Evolutionary conservation across 2,329 filamentous ascomycete species (phyloP), one percentile per base, ranked within the genome.

Genomic region (Penicillium digitatum): DNA sequence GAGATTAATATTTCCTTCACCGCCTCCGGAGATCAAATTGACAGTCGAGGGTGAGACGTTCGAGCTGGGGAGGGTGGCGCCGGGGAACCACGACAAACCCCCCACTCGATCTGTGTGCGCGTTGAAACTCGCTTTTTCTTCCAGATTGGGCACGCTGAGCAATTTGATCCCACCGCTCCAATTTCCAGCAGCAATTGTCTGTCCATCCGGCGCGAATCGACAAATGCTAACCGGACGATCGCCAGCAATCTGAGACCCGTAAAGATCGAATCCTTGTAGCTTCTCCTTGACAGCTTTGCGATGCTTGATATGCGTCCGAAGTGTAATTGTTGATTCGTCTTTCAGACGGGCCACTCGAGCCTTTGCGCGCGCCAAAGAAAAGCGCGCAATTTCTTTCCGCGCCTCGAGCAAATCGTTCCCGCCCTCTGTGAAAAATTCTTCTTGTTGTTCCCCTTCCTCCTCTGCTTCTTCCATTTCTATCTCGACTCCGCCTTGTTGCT

Each of bases 361-460:
- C 70, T 89, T 90, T 48, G 94, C 89, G 53, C 90, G 81, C 1
- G 91, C 90, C 46, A 99, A 76, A 6, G 91, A 95, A 72, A 87
- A 97, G 43, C 82, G 80, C 7, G 92, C 90, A 58, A 99, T 91
- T 26, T 87, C 82, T 65, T 86, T 84, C 57, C 94, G 82, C 2
- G 90, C 89, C 48, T 88, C 80, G 5, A 96, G 76, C 24, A 99
- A 78, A 38, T 87, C 86, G 4, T 83, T 79, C 1, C 86, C 84
- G 3, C 94, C 94, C 64, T 88, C 83, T 0, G 93, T 96, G 72
- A 96, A 99, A 73, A 96, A 99, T 65, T 99, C 94, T 68, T 97
- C 91, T 62, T 95, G 89, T 63, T 87, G 85, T 50, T 92, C 89
- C 3, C 81, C 86, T 18, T 85, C 84, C 5, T 84, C 83, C 0